Evolutionary conservation across 2,329 filamentous ascomycete species (phyloP).

Genomic region (Trichoderma koningiopsis): DNA sequence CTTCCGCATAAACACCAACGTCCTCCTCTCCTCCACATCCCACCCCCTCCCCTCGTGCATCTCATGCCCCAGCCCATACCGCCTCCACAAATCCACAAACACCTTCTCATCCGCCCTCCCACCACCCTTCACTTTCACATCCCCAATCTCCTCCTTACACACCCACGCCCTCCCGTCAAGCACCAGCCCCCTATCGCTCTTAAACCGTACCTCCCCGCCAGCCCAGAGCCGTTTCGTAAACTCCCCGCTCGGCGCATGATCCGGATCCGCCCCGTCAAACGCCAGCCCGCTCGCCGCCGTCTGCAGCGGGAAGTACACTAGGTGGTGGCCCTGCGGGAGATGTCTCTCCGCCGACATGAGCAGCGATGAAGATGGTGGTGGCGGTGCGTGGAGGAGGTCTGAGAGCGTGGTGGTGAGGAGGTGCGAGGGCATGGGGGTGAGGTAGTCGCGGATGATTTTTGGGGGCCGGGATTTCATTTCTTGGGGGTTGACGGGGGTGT

Average conservation of each 20-base stretch:
- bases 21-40: constrained; percentile 51
- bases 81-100: constrained; percentile 54
- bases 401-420: constrained; percentile 65
- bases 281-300: constrained; percentile 64
- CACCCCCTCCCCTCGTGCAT: constrained; percentile 29
- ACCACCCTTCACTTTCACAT: constrained; percentile 40
- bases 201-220: constrained; percentile 69
- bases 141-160: constrained; percentile 51
- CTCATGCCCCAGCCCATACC: constrained; percentile 43
- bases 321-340: constrained; percentile 69
- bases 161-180: constrained; percentile 45
- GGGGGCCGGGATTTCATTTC: constrained; percentile 34
- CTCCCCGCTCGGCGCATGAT: constrained; percentile 72
- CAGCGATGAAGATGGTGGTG: constrained; percentile 2
- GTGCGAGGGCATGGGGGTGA: constrained; percentile 62
- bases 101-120: constrained; percentile 50
- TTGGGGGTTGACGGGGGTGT: constrained; percentile 23
- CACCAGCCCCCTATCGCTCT: constrained; percentile 33
- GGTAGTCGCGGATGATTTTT: constrained; percentile 47
- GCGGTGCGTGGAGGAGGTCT: constrained; percentile 49
- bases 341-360: neutral
- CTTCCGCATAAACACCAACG: constrained; percentile 56
- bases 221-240: constrained; percentile 87
- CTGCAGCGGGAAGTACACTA: constrained; percentile 83
- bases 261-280: constrained; percentile 80